These are phyloP conservation scores for Kalaharituber pfeilii DNA, from an alignment of 2,329 filamentous ascomycete genomes.

Conservation along the genomic window DNA sequence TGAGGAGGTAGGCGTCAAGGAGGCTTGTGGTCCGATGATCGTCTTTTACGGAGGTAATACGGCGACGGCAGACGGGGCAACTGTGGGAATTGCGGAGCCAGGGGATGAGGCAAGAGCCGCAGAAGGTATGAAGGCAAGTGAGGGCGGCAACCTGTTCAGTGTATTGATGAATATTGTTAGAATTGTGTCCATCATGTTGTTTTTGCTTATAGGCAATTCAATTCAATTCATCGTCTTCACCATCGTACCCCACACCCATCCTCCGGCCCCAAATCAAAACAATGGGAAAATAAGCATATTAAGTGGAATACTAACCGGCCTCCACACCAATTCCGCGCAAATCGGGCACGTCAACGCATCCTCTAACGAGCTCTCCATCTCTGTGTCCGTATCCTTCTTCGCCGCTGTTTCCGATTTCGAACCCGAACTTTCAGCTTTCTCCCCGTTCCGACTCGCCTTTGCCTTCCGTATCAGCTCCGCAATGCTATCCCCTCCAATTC, in stretches of 20 bases:
- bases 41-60: conserved; percentile 67
- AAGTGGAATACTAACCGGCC: conserved; percentile 62
- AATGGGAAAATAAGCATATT: not conserved
- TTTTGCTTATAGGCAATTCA: too few species aligned
- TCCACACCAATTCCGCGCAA: conserved; percentile 83
- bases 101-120: conserved; percentile 13
- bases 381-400: conserved; percentile 1
- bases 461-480: conserved; percentile 14
- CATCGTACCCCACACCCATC: too few species aligned
- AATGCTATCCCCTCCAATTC: conserved; percentile 2
- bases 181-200: not conserved
- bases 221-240: too few species aligned
- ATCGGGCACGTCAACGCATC: conserved; percentile 92
- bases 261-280: too few species aligned
- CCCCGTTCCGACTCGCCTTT: conserved; percentile 12
- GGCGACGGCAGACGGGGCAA: conserved; percentile 78
- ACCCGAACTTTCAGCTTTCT: not conserved
- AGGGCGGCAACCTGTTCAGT: not conserved
- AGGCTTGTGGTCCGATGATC: conserved; percentile 81
- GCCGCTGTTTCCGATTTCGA: not conserved
- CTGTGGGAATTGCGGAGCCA: conserved; percentile 40
- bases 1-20: conserved; percentile 66
- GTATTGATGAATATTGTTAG: not conserved
- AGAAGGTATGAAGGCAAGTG: not conserved
- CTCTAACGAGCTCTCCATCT: conserved; percentile 39